Conservation (phyloP, 2,329 filamentous ascomycete species). For the Fusarium redolens region DNA sequence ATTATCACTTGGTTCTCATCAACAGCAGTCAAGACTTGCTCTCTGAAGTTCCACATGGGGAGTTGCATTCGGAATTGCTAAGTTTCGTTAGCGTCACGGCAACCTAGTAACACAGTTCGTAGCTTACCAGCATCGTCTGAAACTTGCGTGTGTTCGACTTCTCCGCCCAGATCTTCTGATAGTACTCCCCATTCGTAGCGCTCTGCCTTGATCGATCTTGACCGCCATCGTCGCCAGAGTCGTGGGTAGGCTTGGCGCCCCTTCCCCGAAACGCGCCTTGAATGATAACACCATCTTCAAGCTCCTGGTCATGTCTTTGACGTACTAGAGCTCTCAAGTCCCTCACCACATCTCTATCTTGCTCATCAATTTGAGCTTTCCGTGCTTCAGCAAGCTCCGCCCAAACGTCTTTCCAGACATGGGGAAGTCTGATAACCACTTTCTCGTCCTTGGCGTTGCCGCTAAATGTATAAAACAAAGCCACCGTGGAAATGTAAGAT, state of each 20-base stretch:
- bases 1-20: constrained; percentile 88
- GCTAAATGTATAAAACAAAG: constrained; percentile 83
- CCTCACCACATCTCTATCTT: constrained; percentile 76
- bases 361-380: constrained; percentile 75
- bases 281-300: constrained; percentile 80
- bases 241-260: constrained; percentile 59
- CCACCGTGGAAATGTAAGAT: constrained; percentile 83
- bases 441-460: constrained; percentile 88
- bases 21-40: constrained; percentile 81
- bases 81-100: constrained; percentile 19
- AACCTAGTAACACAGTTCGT: background rate
- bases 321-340: constrained; percentile 77
- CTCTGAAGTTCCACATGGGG: constrained; percentile 88
- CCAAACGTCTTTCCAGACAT: constrained; percentile 88
- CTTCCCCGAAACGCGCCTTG: constrained; percentile 80
- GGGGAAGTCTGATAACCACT: constrained; percentile 79
- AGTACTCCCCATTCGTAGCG: constrained; percentile 58
- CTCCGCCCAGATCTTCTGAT: constrained; percentile 69
- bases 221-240: constrained; percentile 60
- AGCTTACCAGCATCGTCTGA: constrained; percentile 78
- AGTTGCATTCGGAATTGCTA: constrained; percentile 77
- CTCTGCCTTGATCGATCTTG: constrained; percentile 57
- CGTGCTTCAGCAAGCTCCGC: constrained; percentile 78
- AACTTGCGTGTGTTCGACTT: constrained; percentile 71
- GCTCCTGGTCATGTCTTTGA: constrained; percentile 74